phyloP scores from a whole-genome alignment of 2,329 filamentous ascomycete genomes.

The Onygenales sp. region DNA sequence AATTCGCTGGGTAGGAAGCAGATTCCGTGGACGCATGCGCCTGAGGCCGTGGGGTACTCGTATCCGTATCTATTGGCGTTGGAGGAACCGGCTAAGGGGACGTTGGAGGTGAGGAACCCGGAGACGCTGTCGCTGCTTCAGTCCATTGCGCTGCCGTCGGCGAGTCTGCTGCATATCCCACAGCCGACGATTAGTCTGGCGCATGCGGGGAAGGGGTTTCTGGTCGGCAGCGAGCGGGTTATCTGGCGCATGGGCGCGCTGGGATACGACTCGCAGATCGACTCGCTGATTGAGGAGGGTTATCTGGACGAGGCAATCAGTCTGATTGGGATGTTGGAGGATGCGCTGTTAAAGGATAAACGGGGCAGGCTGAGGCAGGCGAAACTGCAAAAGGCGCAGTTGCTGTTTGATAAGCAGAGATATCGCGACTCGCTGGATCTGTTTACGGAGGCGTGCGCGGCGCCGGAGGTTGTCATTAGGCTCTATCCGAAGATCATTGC shows the following conservation, averaged over 20 bases:
- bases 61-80: conserved; percentile 91
- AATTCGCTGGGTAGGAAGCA: conserved; percentile 75
- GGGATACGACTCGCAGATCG: conserved; percentile 82
- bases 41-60: conserved; percentile 87
- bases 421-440: conserved; percentile 81
- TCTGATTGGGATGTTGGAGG: conserved; percentile 79
- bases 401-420: conserved; percentile 70
- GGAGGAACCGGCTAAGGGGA: conserved; percentile 72
- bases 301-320: conserved; percentile 88
- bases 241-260: conserved; percentile 96
- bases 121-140: conserved; percentile 85
- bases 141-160: conserved; percentile 70
- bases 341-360: conserved; percentile 80
- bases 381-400: conserved; percentile 84
- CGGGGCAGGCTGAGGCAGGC: conserved; percentile 69
- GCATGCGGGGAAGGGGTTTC: conserved; percentile 90
- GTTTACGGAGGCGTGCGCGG: conserved; percentile 81
- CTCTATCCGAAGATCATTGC: conserved; percentile 78
- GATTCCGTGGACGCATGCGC: conserved; percentile 82
- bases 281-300: conserved; percentile 64
- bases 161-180: conserved; percentile 78
- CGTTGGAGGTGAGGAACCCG: conserved; percentile 83
- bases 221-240: conserved; percentile 80
- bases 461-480: conserved; percentile 77
- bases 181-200: conserved; percentile 90